Percentiles rank a stretch among this genome's conserved stretches.
Evolutionary conservation across 768 basidiomycete species (phyloP).

Genomic region (Boletus sp.): DNA sequence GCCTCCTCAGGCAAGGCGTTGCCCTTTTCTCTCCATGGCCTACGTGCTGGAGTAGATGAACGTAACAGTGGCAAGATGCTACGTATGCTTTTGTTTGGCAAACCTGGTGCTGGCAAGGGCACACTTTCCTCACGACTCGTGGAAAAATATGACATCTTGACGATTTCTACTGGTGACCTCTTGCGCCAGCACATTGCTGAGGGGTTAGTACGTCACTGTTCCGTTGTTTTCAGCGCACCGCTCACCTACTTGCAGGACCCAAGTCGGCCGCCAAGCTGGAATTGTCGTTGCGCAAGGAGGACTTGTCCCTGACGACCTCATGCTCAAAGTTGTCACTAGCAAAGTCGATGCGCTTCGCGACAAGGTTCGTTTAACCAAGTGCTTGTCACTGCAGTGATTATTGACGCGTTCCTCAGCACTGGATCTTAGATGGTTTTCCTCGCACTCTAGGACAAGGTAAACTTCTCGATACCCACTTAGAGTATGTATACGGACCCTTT

Average conservation of each 20-base stretch:
- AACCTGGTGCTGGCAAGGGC: slow-evolving; percentile 78
- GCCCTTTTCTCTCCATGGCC: slow-evolving; percentile 49
- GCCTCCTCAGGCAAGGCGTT: slow-evolving; percentile 38
- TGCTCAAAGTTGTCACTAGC: slow-evolving; percentile 72
- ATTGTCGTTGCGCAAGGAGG: slow-evolving; percentile 75
- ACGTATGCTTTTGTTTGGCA: slow-evolving; percentile 57
- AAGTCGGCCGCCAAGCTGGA: slow-evolving; percentile 71
- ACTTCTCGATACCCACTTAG: slow-evolving; percentile 72
- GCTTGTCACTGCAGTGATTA: not conserved
- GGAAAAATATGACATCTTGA: slow-evolving; percentile 74
- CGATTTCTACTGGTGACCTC: slow-evolving; percentile 81
- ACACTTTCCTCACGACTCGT: slow-evolving; percentile 74
- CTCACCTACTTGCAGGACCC: slow-evolving; percentile 44
- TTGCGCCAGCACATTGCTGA: slow-evolving; percentile 80
- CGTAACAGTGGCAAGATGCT: slow-evolving; percentile 27
- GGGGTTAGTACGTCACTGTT: slow-evolving; percentile 19
- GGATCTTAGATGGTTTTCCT: slow-evolving; percentile 93
- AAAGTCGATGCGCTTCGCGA: slow-evolving; percentile 65
- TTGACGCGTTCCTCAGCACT: slow-evolving; percentile 50
- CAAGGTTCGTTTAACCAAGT: slow-evolving; percentile 44
- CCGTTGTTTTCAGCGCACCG: not conserved
- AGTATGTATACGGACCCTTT: slow-evolving; percentile 38
- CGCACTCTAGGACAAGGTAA: slow-evolving; percentile 82
- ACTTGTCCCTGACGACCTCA: slow-evolving; percentile 73
- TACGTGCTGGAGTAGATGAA: slow-evolving; percentile 31